Conservation (phyloP, 2,329 filamentous ascomycete species). For the Beauveria sp. region DNA sequence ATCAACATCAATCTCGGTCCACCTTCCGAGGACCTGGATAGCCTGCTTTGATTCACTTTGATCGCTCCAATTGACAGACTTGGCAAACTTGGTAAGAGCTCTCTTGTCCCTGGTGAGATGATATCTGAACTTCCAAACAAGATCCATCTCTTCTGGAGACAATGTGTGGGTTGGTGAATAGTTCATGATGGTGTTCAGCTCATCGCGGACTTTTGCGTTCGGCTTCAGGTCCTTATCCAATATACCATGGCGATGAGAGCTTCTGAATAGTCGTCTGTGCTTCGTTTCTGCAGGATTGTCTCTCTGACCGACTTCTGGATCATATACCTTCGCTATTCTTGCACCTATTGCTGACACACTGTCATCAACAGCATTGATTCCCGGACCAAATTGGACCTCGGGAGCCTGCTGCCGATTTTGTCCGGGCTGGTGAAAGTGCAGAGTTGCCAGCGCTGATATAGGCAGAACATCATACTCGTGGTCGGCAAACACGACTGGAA, state of each 20-base stretch:
- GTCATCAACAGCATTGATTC: slow-evolving; percentile 64
- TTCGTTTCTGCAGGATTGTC: slow-evolving; percentile 96
- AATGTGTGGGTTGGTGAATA: slow-evolving; percentile 89
- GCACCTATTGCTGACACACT: slow-evolving; percentile 40
- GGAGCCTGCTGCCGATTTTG: slow-evolving; percentile 70
- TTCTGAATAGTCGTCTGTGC: slow-evolving; percentile 83
- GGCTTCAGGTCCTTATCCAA: slow-evolving; percentile 93
- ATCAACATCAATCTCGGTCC: slow-evolving; percentile 95
- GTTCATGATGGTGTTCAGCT: slow-evolving; percentile 82
- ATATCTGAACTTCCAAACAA: slow-evolving; percentile 96
- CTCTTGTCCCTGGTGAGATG: slow-evolving; percentile 88
- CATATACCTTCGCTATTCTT: slow-evolving; percentile 77
- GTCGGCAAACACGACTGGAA: slow-evolving; percentile 90
- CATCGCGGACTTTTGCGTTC: slow-evolving; percentile 90
- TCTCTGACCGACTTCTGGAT: slow-evolving; percentile 80
- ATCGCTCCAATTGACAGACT: slow-evolving; percentile 93
- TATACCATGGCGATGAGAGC: slow-evolving; percentile 82
- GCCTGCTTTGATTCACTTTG: slow-evolving; percentile 79
- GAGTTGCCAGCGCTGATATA: slow-evolving; percentile 64
- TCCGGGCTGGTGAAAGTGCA: slow-evolving; percentile 48
- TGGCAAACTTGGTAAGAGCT: slow-evolving; percentile 93
- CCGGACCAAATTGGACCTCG: slow-evolving; percentile 83
- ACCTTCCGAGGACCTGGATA: slow-evolving; percentile 80
- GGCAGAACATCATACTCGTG: slow-evolving; percentile 84
- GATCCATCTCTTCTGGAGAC: slow-evolving; percentile 84